These are phyloP conservation scores for Picochlorum costavermella DNA, from an alignment of 139 green algal species.

Conservation along the genomic window DNA sequence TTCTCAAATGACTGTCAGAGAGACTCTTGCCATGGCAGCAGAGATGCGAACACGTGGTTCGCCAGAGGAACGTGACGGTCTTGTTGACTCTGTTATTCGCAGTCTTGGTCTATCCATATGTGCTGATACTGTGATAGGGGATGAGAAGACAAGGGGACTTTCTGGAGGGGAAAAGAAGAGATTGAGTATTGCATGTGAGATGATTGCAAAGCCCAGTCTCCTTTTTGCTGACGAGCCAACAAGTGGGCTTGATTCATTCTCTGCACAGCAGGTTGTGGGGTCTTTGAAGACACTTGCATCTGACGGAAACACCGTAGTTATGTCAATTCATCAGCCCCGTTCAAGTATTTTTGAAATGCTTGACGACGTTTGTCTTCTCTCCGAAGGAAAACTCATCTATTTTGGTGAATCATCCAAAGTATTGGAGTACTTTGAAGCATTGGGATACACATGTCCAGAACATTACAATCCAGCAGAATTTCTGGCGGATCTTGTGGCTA, in stretches of 20 bases:
- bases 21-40: slow-evolving; percentile 72
- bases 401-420: slow-evolving; percentile 30
- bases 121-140: slow-evolving; percentile 60
- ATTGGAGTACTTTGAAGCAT: slow-evolving; percentile 59
- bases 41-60: slow-evolving; percentile 44
- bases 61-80: slow-evolving; percentile 16
- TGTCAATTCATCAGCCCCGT: slow-evolving; percentile 75
- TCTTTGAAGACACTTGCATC: slow-evolving; percentile 59
- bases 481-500: slow-evolving; percentile 77
- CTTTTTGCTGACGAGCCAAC: slow-evolving; percentile 84
- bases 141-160: slow-evolving; percentile 51
- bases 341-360: slow-evolving; percentile 81
- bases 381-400: slow-evolving; percentile 52
- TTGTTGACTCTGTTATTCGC: slow-evolving; percentile 57
- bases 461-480: slow-evolving; percentile 84
- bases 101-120: slow-evolving; percentile 61
- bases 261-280: slow-evolving; percentile 2
- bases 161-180: slow-evolving; percentile 77
- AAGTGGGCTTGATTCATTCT: slow-evolving; percentile 27
- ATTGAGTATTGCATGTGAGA: slow-evolving; percentile 78
- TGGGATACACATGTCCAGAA: slow-evolving; percentile 64
- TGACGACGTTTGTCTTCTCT: slow-evolving; percentile 84
- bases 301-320: slow-evolving; percentile 64
- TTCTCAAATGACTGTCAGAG: slow-evolving; percentile 38
- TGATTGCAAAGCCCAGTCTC: slow-evolving; percentile 58